These are phyloP conservation scores for Aspergillus awamori DNA, from an alignment of 2,329 filamentous ascomycete genomes.

Conservation along the genomic window DNA sequence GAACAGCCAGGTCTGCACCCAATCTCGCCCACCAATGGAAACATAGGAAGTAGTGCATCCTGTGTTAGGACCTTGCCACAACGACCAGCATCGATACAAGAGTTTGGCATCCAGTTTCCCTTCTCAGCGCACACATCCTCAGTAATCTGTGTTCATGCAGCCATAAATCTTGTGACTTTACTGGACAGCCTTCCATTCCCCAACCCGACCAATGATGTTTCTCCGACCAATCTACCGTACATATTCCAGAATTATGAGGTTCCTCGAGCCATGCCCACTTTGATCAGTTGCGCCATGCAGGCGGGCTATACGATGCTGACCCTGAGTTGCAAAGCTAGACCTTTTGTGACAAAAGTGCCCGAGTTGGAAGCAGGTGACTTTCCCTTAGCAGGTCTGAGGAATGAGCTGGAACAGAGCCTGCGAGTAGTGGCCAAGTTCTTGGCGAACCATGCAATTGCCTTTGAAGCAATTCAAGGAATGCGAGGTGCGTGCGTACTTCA, in stretches of 20 bases:
- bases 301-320: constrained; percentile 35
- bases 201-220: constrained; percentile 13
- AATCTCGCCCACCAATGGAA: constrained; percentile 3
- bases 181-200: constrained; percentile 32
- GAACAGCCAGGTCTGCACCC: constrained; percentile 28
- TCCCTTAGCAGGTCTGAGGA: constrained; percentile 19
- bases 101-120: constrained; percentile 15
- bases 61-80: neutral
- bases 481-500: constrained; percentile 16
- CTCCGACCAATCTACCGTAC: constrained; percentile 7
- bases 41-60: neutral
- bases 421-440: constrained; percentile 22
- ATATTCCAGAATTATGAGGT: constrained; percentile 7
- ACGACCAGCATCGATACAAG: constrained; percentile 2
- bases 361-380: neutral
- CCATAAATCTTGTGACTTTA: constrained; percentile 30
- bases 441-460: constrained; percentile 27
- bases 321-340: constrained; percentile 25
- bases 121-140: constrained; percentile 31
- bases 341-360: constrained; percentile 3
- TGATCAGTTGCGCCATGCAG: constrained; percentile 31
- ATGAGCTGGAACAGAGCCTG: constrained; percentile 26
- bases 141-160: constrained; percentile 31
- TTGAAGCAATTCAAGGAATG: constrained; percentile 28
- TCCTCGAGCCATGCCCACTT: constrained; percentile 32